Evolutionary conservation across 371 early-diverging fungal genomes (phyloP), one percentile per base, ranked within the genome.

Genomic region (Fennellomyces sp.): DNA sequence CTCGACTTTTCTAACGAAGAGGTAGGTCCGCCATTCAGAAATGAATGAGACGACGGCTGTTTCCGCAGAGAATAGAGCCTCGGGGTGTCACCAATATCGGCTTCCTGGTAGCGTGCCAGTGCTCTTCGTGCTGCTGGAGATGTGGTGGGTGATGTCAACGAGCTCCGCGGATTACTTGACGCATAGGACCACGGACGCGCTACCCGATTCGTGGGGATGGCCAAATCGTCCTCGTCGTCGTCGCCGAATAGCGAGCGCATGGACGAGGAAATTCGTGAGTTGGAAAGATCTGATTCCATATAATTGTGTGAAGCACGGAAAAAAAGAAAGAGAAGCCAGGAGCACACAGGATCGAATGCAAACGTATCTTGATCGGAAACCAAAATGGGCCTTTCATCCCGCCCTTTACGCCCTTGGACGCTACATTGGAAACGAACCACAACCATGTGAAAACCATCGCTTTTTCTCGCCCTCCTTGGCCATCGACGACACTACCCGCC

Each of bases 51-150:
- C 19, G 75, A 70, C 26, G 52, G 49, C 54, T 72, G 73, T 58
- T 70, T 70, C 25, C 64, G 60, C 6, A 66, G 28, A 23, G 69
- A 65, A n/a, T 55, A 61, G 17, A 67, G 50, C 53, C 65, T 41
- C 11, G 68, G 58, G 2, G 72, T 66, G 36, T 76, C 77, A 23
- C 74, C 71, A 63, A 76, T 76, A 45, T 76, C 77, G 11, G 77
- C 64, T 56, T 76, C 77, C 48, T 59, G 59, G 23, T 55, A 48
- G 27, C 61, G 41, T 42, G 60, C 27, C 55, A 54, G 21, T 17
- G 52, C 52, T 52, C 17, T 8, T 19, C 52, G 52, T 52, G 33
- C 33, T 30, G 49, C 50, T 8, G 58, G 49, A 15, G 58, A 49
- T 45, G 58, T 19, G 5, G 45, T 35, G 15, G 58, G 58, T 3